Conservation (phyloP, 2,329 filamentous ascomycete species). For the Alternaria burnsii region DNA sequence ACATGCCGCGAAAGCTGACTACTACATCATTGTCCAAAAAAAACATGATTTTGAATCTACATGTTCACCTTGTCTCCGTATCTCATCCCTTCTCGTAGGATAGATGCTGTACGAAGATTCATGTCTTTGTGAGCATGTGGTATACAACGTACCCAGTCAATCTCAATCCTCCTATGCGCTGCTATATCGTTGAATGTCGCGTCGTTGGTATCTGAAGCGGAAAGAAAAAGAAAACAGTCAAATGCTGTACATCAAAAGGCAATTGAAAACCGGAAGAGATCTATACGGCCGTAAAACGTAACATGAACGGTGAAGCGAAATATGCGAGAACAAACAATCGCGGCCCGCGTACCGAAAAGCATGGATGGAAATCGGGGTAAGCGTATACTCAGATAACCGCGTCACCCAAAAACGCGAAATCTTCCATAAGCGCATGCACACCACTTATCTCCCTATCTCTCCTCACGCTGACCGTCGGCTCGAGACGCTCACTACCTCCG, state of each 20-base stretch:
- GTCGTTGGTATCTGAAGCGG: neutral
- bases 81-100: neutral
- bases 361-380: neutral
- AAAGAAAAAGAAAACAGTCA: neutral
- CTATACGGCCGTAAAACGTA: neutral
- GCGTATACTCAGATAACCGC: slow-evolving; percentile 33
- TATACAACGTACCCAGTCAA: neutral
- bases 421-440: slow-evolving; percentile 38
- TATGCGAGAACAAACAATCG: neutral
- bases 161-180: neutral
- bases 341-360: neutral
- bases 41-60: neutral
- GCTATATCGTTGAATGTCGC: slow-evolving; percentile 2
- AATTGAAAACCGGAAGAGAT: neutral
- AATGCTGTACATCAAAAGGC: slow-evolving; percentile 7
- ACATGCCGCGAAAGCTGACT: neutral
- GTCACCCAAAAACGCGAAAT: slow-evolving; percentile 47
- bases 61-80: neutral
- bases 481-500: neutral
- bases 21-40: neutral
- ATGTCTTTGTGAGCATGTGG: neutral
- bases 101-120: neutral
- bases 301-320: neutral
- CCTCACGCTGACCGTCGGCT: slow-evolving; percentile 21
- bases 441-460: slow-evolving; percentile 36